Percentiles rank a stretch among this genome's conserved stretches.
phyloP scores from a whole-genome alignment of 2,329 filamentous ascomycete genomes.

The Aspergillus fijiensis region DNA sequence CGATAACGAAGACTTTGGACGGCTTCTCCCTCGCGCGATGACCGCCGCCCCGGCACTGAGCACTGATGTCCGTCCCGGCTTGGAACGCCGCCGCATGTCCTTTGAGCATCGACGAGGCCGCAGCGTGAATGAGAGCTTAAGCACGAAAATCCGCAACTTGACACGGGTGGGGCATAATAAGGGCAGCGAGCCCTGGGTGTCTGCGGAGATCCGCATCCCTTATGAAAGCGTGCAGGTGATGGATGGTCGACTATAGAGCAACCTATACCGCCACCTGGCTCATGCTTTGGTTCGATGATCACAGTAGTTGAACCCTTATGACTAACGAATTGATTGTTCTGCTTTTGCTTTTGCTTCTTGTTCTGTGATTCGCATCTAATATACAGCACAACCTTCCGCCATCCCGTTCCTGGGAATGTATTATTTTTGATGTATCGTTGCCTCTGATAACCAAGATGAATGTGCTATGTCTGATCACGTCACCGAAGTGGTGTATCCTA shows the following conservation, averaged over 20 bases:
- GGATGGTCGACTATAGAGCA: constrained; percentile 19
- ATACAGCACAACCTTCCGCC: not conserved
- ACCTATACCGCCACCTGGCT: not conserved
- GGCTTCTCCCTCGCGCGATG: constrained; percentile 36
- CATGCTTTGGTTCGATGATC: not conserved
- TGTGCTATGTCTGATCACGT: not conserved
- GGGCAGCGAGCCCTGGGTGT: constrained; percentile 34
- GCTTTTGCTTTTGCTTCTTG: constrained; percentile 6
- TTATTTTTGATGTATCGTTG: not conserved
- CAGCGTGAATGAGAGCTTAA: constrained; percentile 59
- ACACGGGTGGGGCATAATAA: constrained; percentile 58
- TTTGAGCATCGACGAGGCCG: constrained; percentile 52
- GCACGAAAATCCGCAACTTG: constrained; percentile 54
- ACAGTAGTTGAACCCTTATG: constrained; percentile 7
- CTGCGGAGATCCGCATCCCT: constrained; percentile 23
- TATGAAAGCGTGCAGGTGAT: constrained; percentile 28
- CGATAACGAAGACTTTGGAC: constrained; percentile 40
- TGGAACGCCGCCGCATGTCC: constrained; percentile 44
- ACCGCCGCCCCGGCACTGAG: constrained; percentile 35
- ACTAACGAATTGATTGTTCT: constrained; percentile 17
- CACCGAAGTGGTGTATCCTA: not conserved
- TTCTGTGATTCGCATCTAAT: constrained; percentile 10
- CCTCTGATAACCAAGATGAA: constrained; percentile 4
- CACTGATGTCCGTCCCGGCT: constrained; percentile 24
- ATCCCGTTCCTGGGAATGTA: constrained; percentile 1